phyloP scores from a whole-genome alignment of 331 rosid species.

The Saraca asoca region DNA sequence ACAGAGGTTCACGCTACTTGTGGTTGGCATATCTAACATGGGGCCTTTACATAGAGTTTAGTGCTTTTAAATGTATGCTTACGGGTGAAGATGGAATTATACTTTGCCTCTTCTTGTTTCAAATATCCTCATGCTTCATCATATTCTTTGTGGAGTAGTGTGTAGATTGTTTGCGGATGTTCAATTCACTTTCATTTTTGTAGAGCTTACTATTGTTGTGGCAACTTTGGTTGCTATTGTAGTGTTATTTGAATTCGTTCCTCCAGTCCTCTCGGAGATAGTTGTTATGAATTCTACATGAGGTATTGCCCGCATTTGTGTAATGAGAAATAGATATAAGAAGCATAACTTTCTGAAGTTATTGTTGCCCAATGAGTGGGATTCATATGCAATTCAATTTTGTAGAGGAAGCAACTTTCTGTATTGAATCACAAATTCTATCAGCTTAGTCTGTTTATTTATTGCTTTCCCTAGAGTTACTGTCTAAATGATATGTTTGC shows the following conservation, averaged over 20 bases:
- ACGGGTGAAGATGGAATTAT: too few species aligned
- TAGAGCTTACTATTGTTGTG: too few species aligned
- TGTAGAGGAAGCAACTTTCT: background rate
- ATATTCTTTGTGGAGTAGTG: background rate
- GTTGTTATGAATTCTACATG: slow-evolving; percentile 2
- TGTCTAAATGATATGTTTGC: slow-evolving; percentile 8
- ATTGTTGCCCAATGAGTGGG: slow-evolving; percentile 1
- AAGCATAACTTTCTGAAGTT: background rate
- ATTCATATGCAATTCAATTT: slow-evolving; percentile 9
- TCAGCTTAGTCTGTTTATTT: slow-evolving; percentile 6
- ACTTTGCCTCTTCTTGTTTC: too few species aligned
- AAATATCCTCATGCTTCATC: background rate
- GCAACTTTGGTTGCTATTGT: slow-evolving; percentile 8
- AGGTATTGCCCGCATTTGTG: slow-evolving; percentile 22
- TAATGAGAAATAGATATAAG: background rate
- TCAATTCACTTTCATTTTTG: background rate
- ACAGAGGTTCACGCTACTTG: too few species aligned
- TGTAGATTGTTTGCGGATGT: background rate
- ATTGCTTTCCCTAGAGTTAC: background rate
- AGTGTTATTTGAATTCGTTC: slow-evolving; percentile 19
- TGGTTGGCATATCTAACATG: too few species aligned
- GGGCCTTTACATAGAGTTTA: too few species aligned
- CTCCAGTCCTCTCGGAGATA: slow-evolving; percentile 6
- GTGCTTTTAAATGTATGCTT: too few species aligned
- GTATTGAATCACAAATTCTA: background rate